Conservation (phyloP, 2,329 filamentous ascomycete genomes). For the Cladosporium sp. region DNA sequence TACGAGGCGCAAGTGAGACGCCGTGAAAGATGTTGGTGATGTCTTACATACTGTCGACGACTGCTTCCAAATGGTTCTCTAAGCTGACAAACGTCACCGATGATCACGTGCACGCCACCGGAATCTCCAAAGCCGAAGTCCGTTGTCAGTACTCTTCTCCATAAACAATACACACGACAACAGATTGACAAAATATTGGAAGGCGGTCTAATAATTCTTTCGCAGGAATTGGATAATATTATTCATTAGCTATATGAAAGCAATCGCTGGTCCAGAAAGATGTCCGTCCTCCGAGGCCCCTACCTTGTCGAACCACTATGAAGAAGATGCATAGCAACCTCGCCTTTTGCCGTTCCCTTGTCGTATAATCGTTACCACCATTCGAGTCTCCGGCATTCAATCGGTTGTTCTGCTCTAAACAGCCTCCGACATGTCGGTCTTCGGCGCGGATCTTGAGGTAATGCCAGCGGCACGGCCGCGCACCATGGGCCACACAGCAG, state of each 20-base stretch:
- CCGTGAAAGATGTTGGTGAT: conserved; percentile 10
- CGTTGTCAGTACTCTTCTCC: no score
- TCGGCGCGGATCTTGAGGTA: conserved; percentile 18
- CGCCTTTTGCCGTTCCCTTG: background rate
- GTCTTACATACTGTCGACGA: background rate
- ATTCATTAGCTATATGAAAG: no score
- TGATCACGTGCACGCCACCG: background rate
- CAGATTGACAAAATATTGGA: no score
- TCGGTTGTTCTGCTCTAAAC: conserved; percentile 23
- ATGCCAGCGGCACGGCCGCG: conserved; percentile 32
- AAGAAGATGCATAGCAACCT: background rate
- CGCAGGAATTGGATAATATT: no score
- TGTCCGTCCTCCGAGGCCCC: no score
- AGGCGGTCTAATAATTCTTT: no score
- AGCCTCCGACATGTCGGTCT: conserved; percentile 37
- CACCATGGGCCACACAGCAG: conserved; percentile 47
- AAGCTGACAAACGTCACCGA: conserved; percentile 5
- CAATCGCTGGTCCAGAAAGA: no score
- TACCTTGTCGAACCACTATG: background rate
- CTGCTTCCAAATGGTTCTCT: conserved; percentile 7
- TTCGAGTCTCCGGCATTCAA: background rate
- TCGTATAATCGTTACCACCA: conserved; percentile 1
- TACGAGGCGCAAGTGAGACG: background rate
- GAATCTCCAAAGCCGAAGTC: background rate
- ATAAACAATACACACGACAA: no score